Evolutionary conservation across 306 rosid species (phyloP).

Genomic region (Cucumis sativus): Cucumber_9930_V3 NC_026657.2:7682001-7682500

Average conservation of each 20-base stretch:
- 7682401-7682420: not conserved
- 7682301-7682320: not conserved
- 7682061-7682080: not conserved
- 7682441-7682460: not conserved
- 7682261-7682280: not conserved
- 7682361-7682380: not conserved
- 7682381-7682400: not conserved
- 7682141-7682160: not conserved
- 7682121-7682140: not conserved
- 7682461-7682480: not conserved
- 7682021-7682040: not conserved
- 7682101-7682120: not conserved
- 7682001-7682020: slow-evolving; percentile 61
- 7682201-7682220: not conserved
- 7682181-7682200: not conserved
- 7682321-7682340: not conserved
- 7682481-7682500: too few relatives aligned
- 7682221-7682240: not conserved
- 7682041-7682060: not conserved
- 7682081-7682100: not conserved
- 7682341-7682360: not conserved
- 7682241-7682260: not conserved
- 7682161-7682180: not conserved
- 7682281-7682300: too few relatives aligned
- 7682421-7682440: not conserved